phyloP scores from a whole-genome alignment of 768 basidiomycete species.

The Phanerochaete carnosa region DNA sequence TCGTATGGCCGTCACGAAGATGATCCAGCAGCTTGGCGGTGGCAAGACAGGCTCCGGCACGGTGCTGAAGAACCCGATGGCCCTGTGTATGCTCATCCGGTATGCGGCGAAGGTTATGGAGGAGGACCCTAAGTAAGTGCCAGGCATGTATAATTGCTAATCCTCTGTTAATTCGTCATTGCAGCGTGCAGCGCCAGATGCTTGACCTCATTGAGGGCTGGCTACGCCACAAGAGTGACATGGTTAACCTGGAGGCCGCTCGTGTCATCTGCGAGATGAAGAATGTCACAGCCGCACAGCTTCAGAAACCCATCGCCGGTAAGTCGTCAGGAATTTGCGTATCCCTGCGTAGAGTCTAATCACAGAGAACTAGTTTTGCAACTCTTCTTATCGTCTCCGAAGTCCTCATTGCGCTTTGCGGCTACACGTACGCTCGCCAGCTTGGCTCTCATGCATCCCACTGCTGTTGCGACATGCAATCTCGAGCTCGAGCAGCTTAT shows the following conservation, averaged over 20 bases:
- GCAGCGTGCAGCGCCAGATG: slow-evolving; percentile 88
- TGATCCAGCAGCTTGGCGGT: slow-evolving; percentile 96
- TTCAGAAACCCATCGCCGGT: slow-evolving; percentile 90
- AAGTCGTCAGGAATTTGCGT: slow-evolving; percentile 21
- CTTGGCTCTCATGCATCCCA: slow-evolving; percentile 83
- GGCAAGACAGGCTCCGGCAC: slow-evolving; percentile 83
- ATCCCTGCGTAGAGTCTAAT: slow-evolving; percentile 1
- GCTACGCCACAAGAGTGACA: slow-evolving; percentile 98
- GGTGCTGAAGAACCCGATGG: slow-evolving; percentile 92
- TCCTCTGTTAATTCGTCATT: slow-evolving; percentile 5
- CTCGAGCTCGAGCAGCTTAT: slow-evolving; percentile 96
- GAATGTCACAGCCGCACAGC: slow-evolving; percentile 69
- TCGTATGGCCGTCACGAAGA: slow-evolving; percentile 98
- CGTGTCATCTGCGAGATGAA: slow-evolving; percentile 97
- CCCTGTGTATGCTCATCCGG: slow-evolving; percentile 96
- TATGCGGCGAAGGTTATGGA: slow-evolving; percentile 99
- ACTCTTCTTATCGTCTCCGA: slow-evolving; percentile 93
- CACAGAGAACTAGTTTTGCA: slow-evolving; percentile 65
- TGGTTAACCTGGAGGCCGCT: slow-evolving; percentile 99
- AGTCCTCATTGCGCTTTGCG: slow-evolving; percentile 93
- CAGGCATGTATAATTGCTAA: not conserved
- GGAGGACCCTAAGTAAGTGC: slow-evolving; percentile 92
- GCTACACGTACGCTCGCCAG: slow-evolving; percentile 93
- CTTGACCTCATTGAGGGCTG: slow-evolving; percentile 91
- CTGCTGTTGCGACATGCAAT: slow-evolving; percentile 88